A percentile compares a stretch with the other conserved stretches of the same genome.
Conservation (phyloP, 805 yeast species). For the Saccharomycopsis babjevae region DNA sequence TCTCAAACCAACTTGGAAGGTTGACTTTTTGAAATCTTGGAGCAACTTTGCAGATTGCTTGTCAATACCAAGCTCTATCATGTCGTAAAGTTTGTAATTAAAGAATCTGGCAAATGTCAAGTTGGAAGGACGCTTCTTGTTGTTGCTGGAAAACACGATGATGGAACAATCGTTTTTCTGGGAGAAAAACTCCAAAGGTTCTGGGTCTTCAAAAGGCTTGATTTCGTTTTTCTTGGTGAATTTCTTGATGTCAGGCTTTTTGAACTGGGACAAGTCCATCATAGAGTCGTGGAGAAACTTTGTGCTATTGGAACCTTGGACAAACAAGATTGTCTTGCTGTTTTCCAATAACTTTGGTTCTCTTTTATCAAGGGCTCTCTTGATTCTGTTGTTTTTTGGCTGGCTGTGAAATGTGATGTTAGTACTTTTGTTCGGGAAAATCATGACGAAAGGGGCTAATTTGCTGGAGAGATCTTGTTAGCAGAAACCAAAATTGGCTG, state of each 20-base stretch:
- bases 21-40: constrained; percentile 66
- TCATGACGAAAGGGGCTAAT: too few relatives aligned
- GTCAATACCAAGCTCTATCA: constrained; percentile 72
- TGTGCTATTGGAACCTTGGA: constrained; percentile 79
- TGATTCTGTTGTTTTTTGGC: constrained; percentile 92
- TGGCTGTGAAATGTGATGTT: constrained; percentile 30
- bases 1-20: constrained; percentile 81
- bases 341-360: constrained; percentile 87
- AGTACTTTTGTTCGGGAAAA: background rate
- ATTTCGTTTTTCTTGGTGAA: constrained; percentile 83
- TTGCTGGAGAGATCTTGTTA: too few relatives aligned
- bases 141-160: constrained; percentile 65
- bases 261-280: constrained; percentile 80
- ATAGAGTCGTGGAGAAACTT: constrained; percentile 77
- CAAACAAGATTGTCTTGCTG: constrained; percentile 78
- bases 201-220: constrained; percentile 85
- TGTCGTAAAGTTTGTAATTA: constrained; percentile 82
- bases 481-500: background rate
- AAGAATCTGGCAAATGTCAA: constrained; percentile 83
- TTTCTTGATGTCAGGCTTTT: constrained; percentile 83
- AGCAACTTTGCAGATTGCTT: constrained; percentile 61
- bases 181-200: constrained; percentile 79
- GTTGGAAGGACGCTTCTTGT: constrained; percentile 89
- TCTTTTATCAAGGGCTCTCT: constrained; percentile 82
- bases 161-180: constrained; percentile 90